Percentiles rank a stretch among this genome's conserved stretches.
Evolutionary conservation across 495 filamentous ascomycete genomes (phyloP).

Genomic region (Aspergillus ellipticus): DNA sequence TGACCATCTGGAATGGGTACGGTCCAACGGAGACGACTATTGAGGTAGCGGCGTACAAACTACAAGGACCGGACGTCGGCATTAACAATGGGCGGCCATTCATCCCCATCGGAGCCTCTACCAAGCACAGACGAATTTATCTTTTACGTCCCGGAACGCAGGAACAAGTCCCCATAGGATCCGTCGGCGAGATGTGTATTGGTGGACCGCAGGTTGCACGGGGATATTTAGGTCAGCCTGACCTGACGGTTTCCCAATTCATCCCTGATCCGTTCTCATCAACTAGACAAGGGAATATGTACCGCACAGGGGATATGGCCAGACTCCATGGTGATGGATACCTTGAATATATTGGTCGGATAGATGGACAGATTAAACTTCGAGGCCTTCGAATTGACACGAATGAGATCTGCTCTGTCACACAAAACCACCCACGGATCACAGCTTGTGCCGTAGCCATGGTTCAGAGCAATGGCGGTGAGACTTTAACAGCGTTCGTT

Average conservation of each 20-base stretch:
- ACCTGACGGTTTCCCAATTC: neutral
- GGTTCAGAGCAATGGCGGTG: neutral
- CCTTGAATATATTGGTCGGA: constrained; percentile 2
- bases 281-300: neutral
- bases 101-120: neutral
- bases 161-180: neutral
- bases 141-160: neutral
- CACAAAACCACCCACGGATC: neutral
- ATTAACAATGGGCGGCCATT: neutral
- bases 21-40: constrained; percentile 3
- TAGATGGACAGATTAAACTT: constrained; percentile 8
- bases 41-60: neutral
- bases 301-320: constrained; percentile 4
- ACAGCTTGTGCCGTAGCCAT: neutral
- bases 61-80: neutral
- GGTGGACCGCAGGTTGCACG: constrained; percentile 2
- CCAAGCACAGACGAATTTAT: neutral
- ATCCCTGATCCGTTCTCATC: neutral
- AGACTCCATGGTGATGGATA: neutral
- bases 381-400: constrained; percentile 6
- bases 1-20: constrained; percentile 4
- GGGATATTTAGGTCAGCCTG: neutral
- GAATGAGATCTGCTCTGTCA: neutral
- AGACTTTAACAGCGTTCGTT: neutral
- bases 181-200: constrained; percentile 3